Evolutionary conservation across 345 rosid species (phyloP), one percentile per base, ranked within the genome.

Genomic region (Lagerstroemia speciosa): DNA sequence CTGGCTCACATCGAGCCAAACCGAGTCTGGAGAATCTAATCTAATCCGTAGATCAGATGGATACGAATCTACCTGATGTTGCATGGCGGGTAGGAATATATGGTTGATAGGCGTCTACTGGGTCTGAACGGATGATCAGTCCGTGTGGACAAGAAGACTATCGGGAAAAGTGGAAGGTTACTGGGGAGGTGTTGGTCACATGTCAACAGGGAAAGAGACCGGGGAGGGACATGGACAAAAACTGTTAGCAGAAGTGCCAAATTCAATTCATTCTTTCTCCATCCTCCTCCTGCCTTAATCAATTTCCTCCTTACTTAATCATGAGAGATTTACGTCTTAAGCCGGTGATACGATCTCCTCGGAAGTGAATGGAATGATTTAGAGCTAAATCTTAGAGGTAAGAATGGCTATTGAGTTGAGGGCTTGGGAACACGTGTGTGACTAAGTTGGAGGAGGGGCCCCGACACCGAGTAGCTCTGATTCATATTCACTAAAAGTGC

Each of bases 151-250:
- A 36, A 36, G 38, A 20, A 53, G 22, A 8, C 61, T 26, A 24
- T 9, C 6, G 63, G 80, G 74, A 19, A 48, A 19, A 61, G 14
- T 43, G 53, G 67, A 40, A 20, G 31, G 31, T 26, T 20, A 24
- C 30, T 20, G 26, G 62, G 62, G 46, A 68, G 66, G 64, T 60
- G 69, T 37, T 27, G 64, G 73, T 71, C 73, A 71, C 73, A 71
- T 71, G 73, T 63, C 68, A 64, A 63, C 68, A 29, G 60, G 36
- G 46, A 41, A 41, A 41, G 46, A 41, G 46, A 41, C 46, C 8
- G 16, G 16, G 46, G 46, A 41, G 46, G 46, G 87, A 84, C 92
- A 84, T 24, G 38, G 81, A 81, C 88, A 78, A 86, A 78, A 81
- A 79, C 33, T 69, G 71, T 84, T 87, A 75, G 38, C 71, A 79